Evolutionary conservation across 2,329 filamentous ascomycete genomes (phyloP), one percentile per base, ranked within the genome.

Genomic region (Sordariomycetes sp.): DNA sequence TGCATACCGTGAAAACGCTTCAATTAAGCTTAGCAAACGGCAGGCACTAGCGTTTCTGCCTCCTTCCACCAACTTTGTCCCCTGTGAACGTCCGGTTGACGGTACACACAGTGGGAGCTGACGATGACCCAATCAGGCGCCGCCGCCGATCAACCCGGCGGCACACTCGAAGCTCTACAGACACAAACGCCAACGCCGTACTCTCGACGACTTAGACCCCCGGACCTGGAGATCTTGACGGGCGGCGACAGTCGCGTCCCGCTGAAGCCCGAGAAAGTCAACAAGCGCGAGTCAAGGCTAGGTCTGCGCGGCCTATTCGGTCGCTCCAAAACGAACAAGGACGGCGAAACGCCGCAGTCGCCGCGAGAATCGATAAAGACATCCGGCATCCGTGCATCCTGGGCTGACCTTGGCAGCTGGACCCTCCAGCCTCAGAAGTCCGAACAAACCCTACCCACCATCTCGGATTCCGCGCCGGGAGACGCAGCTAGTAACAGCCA

Each of bases 291-390:
- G 59, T 81, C 79, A 17, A 76, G 72, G 59, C 63, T 81, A 55
- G 78, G 75, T 3, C 64, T 82, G 54, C 71, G 76, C 56, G 75
- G 68, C 60, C 70, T 83, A 10, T 82, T 83, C 61, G 69, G 72
- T 48, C 72, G 76, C 59, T 69, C 70, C 22, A 79, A 72, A 63
- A 54, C 66, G 3, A 62, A 63, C 13, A 71, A 69, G 59, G 68
- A 73, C 6, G 58, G 61, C 3, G 69, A 73, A 32, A 65, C 64
- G 5, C 58, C 65, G 3, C 60, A 65, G 3, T 64, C 67, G 10
- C 64, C 67, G 45, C 63, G 65, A 48, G 66, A 68, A 12, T 61
- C 63, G 2, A 63, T 68, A 3, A 69, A 13, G 10, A 24, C 68
- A 51, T 64, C 69, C n/a, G 64, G 71, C 22, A 70, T 75, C 57